Conservation (phyloP, 768 basidiomycete genomes). For the Lanmaoa rubissima region DNA sequence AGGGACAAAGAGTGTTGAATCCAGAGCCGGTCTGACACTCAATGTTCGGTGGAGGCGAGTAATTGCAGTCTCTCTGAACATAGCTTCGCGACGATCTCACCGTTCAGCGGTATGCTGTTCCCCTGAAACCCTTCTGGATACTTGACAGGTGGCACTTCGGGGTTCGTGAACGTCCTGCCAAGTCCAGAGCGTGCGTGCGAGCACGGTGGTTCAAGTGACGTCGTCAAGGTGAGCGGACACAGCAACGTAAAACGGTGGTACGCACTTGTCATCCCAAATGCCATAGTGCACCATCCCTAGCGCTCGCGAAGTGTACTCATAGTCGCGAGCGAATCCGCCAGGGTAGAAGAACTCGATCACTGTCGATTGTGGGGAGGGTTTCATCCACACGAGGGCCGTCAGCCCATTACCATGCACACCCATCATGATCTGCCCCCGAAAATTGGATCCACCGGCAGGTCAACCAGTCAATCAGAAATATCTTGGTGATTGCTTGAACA, state of each 20-base stretch:
- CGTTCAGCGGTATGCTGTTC: conserved; percentile 83
- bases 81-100: conserved; percentile 59
- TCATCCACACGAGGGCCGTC: conserved; percentile 91
- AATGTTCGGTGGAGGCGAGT: neutral
- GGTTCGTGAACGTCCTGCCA: conserved; percentile 68
- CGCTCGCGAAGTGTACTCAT: conserved; percentile 77
- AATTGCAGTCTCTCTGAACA: conserved; percentile 50
- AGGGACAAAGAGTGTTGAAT: no score
- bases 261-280: conserved; percentile 76
- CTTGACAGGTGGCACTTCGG: conserved; percentile 60
- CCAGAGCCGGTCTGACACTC: neutral
- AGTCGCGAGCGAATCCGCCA: conserved; percentile 82
- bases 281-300: conserved; percentile 83
- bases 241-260: neutral
- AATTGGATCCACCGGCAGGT: neutral
- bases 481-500: neutral
- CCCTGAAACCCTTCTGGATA: conserved; percentile 91
- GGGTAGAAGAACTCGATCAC: conserved; percentile 93
- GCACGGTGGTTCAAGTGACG: neutral
- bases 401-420: conserved; percentile 93
- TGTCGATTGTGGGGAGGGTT: conserved; percentile 73
- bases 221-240: neutral
- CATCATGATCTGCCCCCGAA: conserved; percentile 77
- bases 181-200: neutral
- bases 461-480: neutral